A percentile compares a stretch with the other conserved stretches of the same genome.
phyloP scores from a whole-genome alignment of 2,329 filamentous ascomycete species.

The Alternaria infectoria region DNA sequence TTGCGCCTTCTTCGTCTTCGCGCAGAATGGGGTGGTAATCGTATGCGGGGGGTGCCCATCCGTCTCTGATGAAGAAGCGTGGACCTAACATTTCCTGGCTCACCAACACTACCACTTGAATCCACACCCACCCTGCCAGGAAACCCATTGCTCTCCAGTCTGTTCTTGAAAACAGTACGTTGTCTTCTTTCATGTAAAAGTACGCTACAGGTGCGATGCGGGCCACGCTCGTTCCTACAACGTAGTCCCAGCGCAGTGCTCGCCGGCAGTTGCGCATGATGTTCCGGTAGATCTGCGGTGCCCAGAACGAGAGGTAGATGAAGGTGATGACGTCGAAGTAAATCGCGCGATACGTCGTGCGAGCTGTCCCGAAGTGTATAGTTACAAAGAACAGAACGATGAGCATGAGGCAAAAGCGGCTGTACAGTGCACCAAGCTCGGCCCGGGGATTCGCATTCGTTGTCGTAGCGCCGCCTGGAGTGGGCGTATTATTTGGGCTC shows the following conservation, averaged over 20 bases:
- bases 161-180: constrained; percentile 78
- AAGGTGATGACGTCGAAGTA: constrained; percentile 71
- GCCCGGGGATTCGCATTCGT: constrained; percentile 42
- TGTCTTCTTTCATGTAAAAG: constrained; percentile 78
- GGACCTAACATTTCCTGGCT: constrained; percentile 87
- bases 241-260: constrained; percentile 89
- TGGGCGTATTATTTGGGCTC: constrained; percentile 28
- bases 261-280: constrained; percentile 88
- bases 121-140: constrained; percentile 80
- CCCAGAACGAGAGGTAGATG: constrained; percentile 87
- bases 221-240: constrained; percentile 80
- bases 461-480: constrained; percentile 21
- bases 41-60: constrained; percentile 75
- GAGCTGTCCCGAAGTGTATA: constrained; percentile 65
- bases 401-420: constrained; percentile 66
- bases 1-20: constrained; percentile 79
- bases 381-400: constrained; percentile 64
- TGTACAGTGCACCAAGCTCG: constrained; percentile 65
- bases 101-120: constrained; percentile 79
- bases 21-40: constrained; percentile 93
- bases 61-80: constrained; percentile 78
- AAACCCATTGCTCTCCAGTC: constrained; percentile 70
- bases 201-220: constrained; percentile 83
- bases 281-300: constrained; percentile 91
- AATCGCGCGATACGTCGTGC: constrained; percentile 57